These are phyloP conservation scores for Penicillium mononematosum DNA, from an alignment of 495 filamentous ascomycete species.

Conservation along the genomic window DNA sequence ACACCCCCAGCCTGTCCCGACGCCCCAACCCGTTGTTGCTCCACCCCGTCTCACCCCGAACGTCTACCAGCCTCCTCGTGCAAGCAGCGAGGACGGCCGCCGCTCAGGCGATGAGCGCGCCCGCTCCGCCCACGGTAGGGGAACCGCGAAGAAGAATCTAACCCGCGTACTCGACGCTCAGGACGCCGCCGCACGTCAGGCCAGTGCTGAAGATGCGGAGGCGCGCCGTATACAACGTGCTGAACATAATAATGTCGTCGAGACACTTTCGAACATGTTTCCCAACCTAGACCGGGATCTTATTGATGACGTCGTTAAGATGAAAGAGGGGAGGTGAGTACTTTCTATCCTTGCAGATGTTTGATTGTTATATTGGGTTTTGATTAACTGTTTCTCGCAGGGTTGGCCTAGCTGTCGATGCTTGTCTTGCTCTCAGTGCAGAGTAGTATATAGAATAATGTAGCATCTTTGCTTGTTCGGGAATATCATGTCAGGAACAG, in stretches of 20 bases:
- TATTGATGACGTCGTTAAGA: conserved; percentile 89
- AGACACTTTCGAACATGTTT: conserved; percentile 90
- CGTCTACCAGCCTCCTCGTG: conserved; percentile 50
- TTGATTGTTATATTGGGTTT: background rate
- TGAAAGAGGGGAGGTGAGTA: conserved; percentile 86
- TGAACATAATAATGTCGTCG: conserved; percentile 88
- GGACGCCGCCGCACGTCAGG: conserved; percentile 91
- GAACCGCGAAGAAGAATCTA: conserved; percentile 30
- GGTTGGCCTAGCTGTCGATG: conserved; percentile 87
- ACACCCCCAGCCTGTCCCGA: conserved; percentile 48
- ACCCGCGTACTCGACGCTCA: conserved; percentile 55
- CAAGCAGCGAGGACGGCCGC: conserved; percentile 42
- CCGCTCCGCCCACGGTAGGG: conserved; percentile 14
- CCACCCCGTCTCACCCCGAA: conserved; percentile 60
- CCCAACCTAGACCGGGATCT: conserved; percentile 86
- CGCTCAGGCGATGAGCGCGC: conserved; percentile 47
- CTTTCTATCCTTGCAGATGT: background rate
- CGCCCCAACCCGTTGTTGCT: conserved; percentile 53
- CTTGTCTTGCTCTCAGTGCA: conserved; percentile 75
- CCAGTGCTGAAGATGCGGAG: conserved; percentile 88
- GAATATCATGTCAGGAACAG: conserved; percentile 1
- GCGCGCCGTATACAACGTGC: conserved; percentile 78
- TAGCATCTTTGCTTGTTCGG: conserved; percentile 9
- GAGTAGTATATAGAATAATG: conserved; percentile 36
- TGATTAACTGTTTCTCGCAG: conserved; percentile 41